phyloP scores from a whole-genome alignment of 495 filamentous ascomycete genomes.

The Penicillium ochrochloron region DNA sequence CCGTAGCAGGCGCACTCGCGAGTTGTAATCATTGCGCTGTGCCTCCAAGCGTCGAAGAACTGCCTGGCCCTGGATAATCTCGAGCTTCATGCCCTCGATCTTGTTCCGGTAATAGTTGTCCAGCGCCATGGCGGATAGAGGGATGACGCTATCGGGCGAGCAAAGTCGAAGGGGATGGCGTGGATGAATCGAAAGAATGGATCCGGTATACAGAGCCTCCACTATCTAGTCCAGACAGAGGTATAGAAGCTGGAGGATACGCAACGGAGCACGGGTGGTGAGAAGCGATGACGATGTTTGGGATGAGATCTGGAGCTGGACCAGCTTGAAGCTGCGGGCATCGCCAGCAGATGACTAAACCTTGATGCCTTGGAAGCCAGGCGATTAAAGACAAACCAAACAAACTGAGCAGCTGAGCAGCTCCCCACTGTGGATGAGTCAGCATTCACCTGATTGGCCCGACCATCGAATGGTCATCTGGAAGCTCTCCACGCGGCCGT shows the following conservation, averaged over 20 bases:
- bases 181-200: constrained; percentile 6
- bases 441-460: constrained; percentile 19
- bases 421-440: constrained; percentile 24
- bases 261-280: constrained; percentile 4
- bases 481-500: constrained; percentile 26
- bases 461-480: constrained; percentile 22
- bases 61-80: constrained; percentile 98
- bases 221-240: not conserved
- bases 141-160: constrained; percentile 35
- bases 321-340: constrained; percentile 30
- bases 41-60: constrained; percentile 93
- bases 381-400: constrained; percentile 13
- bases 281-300: constrained; percentile 17
- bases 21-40: constrained; percentile 99
- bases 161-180: constrained; percentile 18
- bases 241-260: not conserved
- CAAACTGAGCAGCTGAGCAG: constrained; percentile 17
- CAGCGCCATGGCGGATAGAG: constrained; percentile 77
- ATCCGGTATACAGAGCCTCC: constrained; percentile 3
- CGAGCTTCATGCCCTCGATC: constrained; percentile 99
- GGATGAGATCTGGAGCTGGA: constrained; percentile 21
- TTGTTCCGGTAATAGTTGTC: constrained; percentile 99
- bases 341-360: constrained; percentile 21
- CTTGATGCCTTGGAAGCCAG: constrained; percentile 10
- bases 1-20: constrained; percentile 88